A percentile compares a stretch with the other conserved stretches of the same genome.
phyloP scores from a whole-genome alignment of 2,329 filamentous ascomycete genomes.

The Monosporascus sp. region DNA sequence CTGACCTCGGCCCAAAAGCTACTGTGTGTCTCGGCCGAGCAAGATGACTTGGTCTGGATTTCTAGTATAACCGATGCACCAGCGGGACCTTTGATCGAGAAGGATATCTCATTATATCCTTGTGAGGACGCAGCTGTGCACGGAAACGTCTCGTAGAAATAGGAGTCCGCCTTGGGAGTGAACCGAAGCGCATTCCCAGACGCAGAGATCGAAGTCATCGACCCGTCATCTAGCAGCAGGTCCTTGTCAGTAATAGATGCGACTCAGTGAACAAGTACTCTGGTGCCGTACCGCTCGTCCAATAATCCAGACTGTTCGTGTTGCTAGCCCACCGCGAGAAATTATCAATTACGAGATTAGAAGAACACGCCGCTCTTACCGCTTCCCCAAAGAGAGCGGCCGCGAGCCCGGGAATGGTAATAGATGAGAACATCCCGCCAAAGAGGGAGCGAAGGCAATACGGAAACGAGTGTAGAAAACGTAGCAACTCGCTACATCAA shows the following conservation, averaged over 20 bases:
- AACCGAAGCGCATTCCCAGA: slow-evolving; percentile 6
- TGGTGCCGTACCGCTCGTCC: not conserved
- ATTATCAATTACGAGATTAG: not conserved
- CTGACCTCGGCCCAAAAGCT: not conserved
- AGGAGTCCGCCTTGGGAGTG: not conserved
- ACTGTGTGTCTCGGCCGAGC: not conserved
- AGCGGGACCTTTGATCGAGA: slow-evolving; percentile 1
- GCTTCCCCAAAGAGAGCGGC: not conserved
- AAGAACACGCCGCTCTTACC: not conserved
- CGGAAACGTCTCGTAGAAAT: slow-evolving; percentile 2
- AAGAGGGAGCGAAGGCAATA: not conserved
- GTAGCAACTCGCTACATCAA: not conserved
- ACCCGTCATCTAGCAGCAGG: not conserved
- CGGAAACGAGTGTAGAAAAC: not conserved
- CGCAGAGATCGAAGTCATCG: slow-evolving; percentile 7
- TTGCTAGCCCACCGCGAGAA: not conserved
- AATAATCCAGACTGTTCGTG: not conserved
- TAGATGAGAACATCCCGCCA: not conserved
- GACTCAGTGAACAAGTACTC: not conserved
- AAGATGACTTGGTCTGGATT: slow-evolving; percentile 2
- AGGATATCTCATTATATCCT: not conserved
- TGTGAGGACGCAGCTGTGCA: not conserved
- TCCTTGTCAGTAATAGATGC: not conserved
- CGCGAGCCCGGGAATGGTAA: not conserved
- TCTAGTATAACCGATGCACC: not conserved